These are phyloP conservation scores for Talaromyces pinophilus DNA, from an alignment of 2,329 filamentous ascomycete genomes.

Conservation along the genomic window DNA sequence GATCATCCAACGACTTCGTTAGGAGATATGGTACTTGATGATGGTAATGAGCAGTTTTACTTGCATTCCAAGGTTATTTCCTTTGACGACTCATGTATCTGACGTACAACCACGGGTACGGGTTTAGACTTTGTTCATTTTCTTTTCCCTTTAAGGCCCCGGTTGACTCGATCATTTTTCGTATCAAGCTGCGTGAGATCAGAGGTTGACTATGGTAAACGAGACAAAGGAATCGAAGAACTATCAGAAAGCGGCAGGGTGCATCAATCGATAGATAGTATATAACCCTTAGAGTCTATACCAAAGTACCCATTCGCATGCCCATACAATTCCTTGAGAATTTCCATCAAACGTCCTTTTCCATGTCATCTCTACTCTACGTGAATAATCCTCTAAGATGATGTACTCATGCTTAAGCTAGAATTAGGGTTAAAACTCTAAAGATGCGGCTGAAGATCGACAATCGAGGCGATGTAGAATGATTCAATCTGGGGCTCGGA, in stretches of 20 bases:
- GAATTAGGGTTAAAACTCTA: background rate
- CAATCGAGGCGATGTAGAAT: background rate
- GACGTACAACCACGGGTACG: background rate
- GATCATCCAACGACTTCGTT: background rate
- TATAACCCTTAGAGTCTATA: background rate
- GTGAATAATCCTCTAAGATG: background rate
- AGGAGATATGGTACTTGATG: background rate
- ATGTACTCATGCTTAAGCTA: background rate
- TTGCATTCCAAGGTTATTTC: background rate
- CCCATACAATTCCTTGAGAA: background rate
- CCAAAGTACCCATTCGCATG: background rate
- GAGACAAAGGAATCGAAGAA: background rate
- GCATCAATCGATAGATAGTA: background rate
- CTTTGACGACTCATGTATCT: background rate
- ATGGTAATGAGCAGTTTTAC: background rate
- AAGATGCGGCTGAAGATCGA: background rate
- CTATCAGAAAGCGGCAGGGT: background rate
- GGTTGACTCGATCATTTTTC: background rate
- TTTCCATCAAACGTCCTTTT: too few relatives aligned
- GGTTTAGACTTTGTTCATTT: background rate
- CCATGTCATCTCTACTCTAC: background rate
- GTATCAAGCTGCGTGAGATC: background rate
- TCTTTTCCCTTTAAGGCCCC: background rate
- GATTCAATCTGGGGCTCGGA: background rate
- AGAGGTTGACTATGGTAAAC: background rate